Conservation (phyloP, 2,329 filamentous ascomycete species). For the Cladosporium sp. region DNA sequence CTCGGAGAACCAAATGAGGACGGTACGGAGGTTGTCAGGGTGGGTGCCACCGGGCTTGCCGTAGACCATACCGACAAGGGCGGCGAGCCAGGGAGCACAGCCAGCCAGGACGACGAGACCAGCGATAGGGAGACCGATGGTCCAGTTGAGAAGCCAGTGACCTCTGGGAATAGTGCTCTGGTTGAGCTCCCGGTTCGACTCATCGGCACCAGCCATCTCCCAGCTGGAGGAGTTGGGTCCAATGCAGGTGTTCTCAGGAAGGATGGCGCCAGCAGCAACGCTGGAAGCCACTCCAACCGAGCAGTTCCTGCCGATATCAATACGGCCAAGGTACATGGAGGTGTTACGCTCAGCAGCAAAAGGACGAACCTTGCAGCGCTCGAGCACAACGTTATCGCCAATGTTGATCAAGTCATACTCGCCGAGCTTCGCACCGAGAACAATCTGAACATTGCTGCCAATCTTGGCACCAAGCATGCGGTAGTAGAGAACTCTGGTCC, state of each 20-base stretch:
- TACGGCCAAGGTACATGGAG: constrained; percentile 53
- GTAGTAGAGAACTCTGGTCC: constrained; percentile 43
- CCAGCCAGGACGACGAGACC: constrained; percentile 40
- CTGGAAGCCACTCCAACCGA: constrained; percentile 48
- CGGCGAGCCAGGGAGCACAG: constrained; percentile 41
- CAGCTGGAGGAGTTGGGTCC: constrained; percentile 56
- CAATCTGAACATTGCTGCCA: constrained; percentile 48
- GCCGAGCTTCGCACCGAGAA: constrained; percentile 42
- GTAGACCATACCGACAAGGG: constrained; percentile 43
- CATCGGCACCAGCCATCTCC: constrained; percentile 46
- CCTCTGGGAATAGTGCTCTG: constrained; percentile 37
- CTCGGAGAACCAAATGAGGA: constrained; percentile 49
- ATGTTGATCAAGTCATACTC: constrained; percentile 57
- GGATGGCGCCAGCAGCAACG: constrained; percentile 46
- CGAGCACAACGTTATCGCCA: constrained; percentile 46
- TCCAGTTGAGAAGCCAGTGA: constrained; percentile 43
- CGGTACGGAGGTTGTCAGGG: constrained; percentile 37
- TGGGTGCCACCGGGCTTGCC: constrained; percentile 30
- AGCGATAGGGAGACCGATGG: constrained; percentile 43
- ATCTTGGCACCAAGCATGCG: constrained; percentile 52
- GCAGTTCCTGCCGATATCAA: constrained; percentile 46
- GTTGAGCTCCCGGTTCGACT: constrained; percentile 45
- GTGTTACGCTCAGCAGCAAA: constrained; percentile 56
- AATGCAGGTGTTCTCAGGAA: constrained; percentile 50
- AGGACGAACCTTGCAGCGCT: constrained; percentile 47